Evolutionary conservation across 1,284 basidiomycete genomes (phyloP).

Genomic region (Sporisorium scitamineum): DNA sequence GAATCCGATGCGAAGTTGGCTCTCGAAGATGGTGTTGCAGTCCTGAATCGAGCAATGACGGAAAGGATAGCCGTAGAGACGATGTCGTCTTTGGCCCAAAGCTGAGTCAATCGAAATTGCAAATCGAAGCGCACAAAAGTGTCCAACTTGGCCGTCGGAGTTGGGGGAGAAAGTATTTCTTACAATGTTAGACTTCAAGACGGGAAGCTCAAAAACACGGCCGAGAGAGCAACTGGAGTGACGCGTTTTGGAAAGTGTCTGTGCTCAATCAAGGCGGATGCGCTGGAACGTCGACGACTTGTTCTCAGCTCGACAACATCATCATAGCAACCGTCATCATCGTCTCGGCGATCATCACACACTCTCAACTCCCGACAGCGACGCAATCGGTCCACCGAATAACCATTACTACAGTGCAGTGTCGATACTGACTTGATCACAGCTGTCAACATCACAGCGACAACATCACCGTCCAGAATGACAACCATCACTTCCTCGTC

Average conservation of each 20-base stretch:
- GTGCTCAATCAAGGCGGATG: constrained; percentile 28
- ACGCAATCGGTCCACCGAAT: background rate
- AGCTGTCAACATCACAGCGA: background rate
- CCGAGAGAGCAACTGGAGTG: background rate
- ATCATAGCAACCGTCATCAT: background rate
- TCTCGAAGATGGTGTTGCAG: background rate
- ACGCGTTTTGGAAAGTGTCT: constrained; percentile 28
- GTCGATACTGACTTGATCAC: background rate
- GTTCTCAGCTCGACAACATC: constrained; percentile 14
- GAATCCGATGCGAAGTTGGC: background rate
- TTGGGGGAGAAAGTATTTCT: background rate
- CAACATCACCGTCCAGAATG: constrained; percentile 15
- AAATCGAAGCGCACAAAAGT: background rate
- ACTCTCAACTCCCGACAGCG: background rate
- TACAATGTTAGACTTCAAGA: background rate
- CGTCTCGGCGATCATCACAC: background rate
- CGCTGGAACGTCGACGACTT: constrained; percentile 28
- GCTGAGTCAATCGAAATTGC: background rate
- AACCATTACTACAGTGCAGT: background rate
- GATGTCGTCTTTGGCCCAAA: background rate
- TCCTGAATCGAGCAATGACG: background rate
- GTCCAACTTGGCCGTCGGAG: constrained; percentile 1
- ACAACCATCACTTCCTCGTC: constrained; percentile 35
- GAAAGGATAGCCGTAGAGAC: background rate
- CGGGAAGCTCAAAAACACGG: background rate